Base-by-base conservation (phyloP, 1,284 basidiomycete species). In the Moesziomyces globuligerus region DNA sequence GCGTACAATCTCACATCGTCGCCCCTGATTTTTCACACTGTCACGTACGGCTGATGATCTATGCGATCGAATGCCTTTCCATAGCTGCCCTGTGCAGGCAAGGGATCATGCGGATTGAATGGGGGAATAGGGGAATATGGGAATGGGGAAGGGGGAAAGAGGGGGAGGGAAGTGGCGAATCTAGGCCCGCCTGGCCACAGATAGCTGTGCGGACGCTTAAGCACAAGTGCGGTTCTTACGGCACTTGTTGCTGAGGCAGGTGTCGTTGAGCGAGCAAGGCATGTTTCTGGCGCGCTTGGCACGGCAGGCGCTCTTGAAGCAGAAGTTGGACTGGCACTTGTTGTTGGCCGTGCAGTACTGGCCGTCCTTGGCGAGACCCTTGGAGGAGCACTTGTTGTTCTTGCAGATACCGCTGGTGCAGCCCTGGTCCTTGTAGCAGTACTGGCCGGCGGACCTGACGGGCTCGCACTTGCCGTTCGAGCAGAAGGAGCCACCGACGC, bases 361-460 rank as follows among this genome's bases (percentile, higher is more conserved):
- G 11, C 38, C 38, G 21, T 48, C 36, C 21, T 45, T 42, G 21
- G 40, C 45, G 32, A 55, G 52, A 48, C 52, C 57, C n/a, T 25
- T 17, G 18, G 29, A 13, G 8, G 52, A 42, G 54, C 68, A 71
- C 41, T 37, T 47, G 62, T 62, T 58, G 49, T 51, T 52, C 20
- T 29, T 42, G 59, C 69, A 72, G 49, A 43, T 25, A 17, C 48
- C 44, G 13, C 32, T 48, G 28, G 48, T 47, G 52, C 69, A 72
- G n/a, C 56, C 62, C 48, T 54, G 44, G 52, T 53, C 34, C 59
- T 62, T 62, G 66, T 69, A 62, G 66, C 66, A 69, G 59, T 62
- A 69, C 21, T 25, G 15, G 5, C 55, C 55, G 48, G 29, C 17
- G 9, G n/a, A 10, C 26, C 37, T 18, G 26, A 54, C n/a, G 25